Conservation (phyloP, 2,329 filamentous ascomycete genomes). For the Aspergillus japonicus region DNA sequence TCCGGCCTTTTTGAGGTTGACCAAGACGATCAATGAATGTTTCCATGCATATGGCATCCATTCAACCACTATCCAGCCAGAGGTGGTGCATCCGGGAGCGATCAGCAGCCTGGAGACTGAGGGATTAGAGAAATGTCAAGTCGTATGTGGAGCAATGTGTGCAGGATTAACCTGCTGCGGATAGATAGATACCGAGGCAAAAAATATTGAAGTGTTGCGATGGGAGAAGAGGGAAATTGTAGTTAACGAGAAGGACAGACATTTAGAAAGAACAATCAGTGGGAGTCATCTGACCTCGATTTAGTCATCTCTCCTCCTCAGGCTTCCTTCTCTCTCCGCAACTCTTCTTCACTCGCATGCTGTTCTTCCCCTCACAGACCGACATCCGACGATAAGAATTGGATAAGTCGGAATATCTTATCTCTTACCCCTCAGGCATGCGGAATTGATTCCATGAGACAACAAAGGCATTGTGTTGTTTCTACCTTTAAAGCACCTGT, state of each 20-base stretch:
- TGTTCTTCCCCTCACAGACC: too few species aligned
- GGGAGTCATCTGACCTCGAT: background rate
- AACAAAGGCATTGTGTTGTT: background rate
- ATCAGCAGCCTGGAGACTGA: conserved; percentile 15
- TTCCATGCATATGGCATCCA: conserved; percentile 73
- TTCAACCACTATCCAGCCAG: conserved; percentile 69
- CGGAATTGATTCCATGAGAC: background rate
- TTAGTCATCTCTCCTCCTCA: background rate
- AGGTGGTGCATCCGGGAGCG: conserved; percentile 39
- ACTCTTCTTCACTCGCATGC: background rate
- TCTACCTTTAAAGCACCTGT: background rate
- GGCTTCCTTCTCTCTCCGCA: background rate
- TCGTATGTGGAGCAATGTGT: conserved; percentile 54
- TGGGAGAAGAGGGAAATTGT: background rate
- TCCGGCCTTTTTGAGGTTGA: conserved; percentile 58
- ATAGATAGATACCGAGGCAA: conserved; percentile 11
- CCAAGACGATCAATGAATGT: conserved; percentile 64
- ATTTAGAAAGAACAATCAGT: background rate
- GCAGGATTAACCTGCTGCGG: conserved; percentile 55
- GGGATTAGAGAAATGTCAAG: conserved; percentile 47
- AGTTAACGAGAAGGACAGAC: background rate
- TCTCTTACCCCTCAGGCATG: background rate
- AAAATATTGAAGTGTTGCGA: background rate
- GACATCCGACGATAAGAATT: too few species aligned
- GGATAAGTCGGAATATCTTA: background rate